Conservation (phyloP, 2,329 filamentous ascomycete species). For the Diplodia mutila region DNA sequence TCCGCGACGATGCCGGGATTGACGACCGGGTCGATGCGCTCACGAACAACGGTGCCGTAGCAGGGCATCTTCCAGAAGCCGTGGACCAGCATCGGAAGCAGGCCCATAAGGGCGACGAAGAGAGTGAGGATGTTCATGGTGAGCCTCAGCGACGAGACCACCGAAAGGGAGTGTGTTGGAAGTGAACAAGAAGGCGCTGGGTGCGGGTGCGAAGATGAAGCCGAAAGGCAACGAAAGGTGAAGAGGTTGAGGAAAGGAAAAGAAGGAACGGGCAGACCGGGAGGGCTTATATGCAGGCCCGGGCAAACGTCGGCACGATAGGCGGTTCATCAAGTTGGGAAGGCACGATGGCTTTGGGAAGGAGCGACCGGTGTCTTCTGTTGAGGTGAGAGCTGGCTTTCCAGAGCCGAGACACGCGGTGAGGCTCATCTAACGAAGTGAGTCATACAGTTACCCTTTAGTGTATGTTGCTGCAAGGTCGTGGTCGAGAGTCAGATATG, state of each 20-base stretch:
- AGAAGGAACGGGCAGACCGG: neutral
- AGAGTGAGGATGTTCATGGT: neutral
- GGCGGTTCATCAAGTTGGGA: neutral
- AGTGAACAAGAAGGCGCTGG: neutral
- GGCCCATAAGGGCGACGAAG: neutral
- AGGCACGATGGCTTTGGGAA: neutral
- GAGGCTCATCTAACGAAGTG: too few relatives aligned
- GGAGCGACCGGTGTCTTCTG: neutral
- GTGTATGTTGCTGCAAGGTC: too few relatives aligned
- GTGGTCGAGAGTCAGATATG: too few relatives aligned
- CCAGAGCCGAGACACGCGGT: too few relatives aligned
- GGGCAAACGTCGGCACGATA: neutral
- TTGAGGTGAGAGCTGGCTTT: too few relatives aligned
- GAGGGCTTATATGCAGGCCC: neutral
- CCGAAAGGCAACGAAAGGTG: neutral
- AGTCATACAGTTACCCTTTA: too few relatives aligned
- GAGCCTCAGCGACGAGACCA: neutral
- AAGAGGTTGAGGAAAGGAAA: neutral
- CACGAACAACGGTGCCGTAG: constrained; percentile 61
- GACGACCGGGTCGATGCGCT: constrained; percentile 70
- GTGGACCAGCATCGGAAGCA: neutral
- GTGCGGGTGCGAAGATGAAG: neutral
- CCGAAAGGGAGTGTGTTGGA: neutral
- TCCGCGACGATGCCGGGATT: constrained; percentile 56
- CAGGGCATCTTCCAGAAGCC: constrained; percentile 39